Percentiles rank a stretch among this genome's conserved stretches.
Conservation (phyloP, 768 basidiomycete genomes). For the Krasilnikovozyma curviuscula region DNA sequence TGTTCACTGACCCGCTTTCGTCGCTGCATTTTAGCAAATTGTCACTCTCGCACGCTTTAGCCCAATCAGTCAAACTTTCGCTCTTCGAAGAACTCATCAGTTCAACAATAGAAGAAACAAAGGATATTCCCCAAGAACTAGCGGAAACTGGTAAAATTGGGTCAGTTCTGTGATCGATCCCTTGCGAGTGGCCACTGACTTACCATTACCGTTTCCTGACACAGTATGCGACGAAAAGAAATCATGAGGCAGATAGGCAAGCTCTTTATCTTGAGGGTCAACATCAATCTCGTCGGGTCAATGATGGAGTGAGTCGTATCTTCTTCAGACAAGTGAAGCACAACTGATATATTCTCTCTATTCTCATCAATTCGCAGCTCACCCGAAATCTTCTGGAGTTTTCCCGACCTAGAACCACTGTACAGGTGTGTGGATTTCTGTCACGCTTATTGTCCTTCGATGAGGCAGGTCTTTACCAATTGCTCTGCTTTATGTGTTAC, state of each 20-base stretch:
- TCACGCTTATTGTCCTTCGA: background rate
- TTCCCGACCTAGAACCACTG: slow-evolving; percentile 81
- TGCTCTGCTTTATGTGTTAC: too few species aligned
- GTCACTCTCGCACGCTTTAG: slow-evolving; percentile 79
- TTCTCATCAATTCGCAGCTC: background rate
- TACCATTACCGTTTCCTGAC: too few species aligned
- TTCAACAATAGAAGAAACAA: slow-evolving; percentile 84
- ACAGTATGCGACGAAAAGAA: slow-evolving; percentile 41
- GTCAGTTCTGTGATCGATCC: slow-evolving; percentile 21
- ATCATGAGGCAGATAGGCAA: slow-evolving; percentile 97
- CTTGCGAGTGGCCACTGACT: too few species aligned
- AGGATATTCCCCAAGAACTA: slow-evolving; percentile 82
- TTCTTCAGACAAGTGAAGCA: too few species aligned
- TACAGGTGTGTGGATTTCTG: slow-evolving; percentile 28
- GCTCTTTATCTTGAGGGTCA: slow-evolving; percentile 76
- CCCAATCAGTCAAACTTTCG: slow-evolving; percentile 94
- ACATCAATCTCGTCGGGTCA: slow-evolving; percentile 86
- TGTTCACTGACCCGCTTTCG: slow-evolving; percentile 1
- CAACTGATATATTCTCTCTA: too few species aligned
- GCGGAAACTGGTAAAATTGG: slow-evolving; percentile 85
- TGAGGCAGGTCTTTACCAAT: too few species aligned
- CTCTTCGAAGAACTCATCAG: slow-evolving; percentile 88
- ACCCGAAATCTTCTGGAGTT: slow-evolving; percentile 35
- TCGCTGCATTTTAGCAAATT: slow-evolving; percentile 43
- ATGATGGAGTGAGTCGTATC: slow-evolving; percentile 86